A percentile compares a stretch with the other conserved stretches of the same genome.
Conservation (phyloP, 208 protist species). For the Phytomonas sp. region DNA sequence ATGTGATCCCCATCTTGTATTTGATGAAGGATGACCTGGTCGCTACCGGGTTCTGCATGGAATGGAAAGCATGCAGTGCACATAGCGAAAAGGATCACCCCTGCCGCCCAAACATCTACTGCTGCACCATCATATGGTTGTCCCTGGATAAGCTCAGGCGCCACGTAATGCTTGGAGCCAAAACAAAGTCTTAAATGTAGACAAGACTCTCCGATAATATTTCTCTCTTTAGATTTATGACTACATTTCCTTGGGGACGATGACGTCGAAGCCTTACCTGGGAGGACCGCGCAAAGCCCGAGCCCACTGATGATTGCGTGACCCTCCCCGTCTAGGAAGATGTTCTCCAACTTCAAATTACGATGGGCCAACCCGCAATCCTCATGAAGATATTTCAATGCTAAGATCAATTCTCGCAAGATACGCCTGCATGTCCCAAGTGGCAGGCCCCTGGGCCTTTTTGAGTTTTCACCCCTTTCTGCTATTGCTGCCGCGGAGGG, state of each 20-base stretch:
- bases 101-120: constrained; percentile 95
- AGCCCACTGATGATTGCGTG: constrained; percentile 47
- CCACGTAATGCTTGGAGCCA: constrained; percentile 83
- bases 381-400: constrained; percentile 44
- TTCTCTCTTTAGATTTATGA: background rate
- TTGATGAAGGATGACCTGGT: constrained; percentile 35
- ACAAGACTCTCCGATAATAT: background rate
- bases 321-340: constrained; percentile 42
- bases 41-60: constrained; percentile 29
- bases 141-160: constrained; percentile 88
- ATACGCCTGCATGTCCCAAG: constrained; percentile 15
- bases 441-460: background rate
- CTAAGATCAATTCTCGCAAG: constrained; percentile 40
- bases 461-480: background rate
- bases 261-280: background rate
- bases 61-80: constrained; percentile 88
- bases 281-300: constrained; percentile 44
- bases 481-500: background rate
- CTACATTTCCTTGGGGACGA: background rate
- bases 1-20: constrained; percentile 32
- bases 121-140: constrained; percentile 80
- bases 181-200: constrained; percentile 51
- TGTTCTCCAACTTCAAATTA: constrained; percentile 70
- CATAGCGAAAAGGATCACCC: constrained; percentile 92
- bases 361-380: constrained; percentile 53